Base-by-base conservation (phyloP, 2,329 filamentous ascomycete species). In the Monosporascus sp. region DNA sequence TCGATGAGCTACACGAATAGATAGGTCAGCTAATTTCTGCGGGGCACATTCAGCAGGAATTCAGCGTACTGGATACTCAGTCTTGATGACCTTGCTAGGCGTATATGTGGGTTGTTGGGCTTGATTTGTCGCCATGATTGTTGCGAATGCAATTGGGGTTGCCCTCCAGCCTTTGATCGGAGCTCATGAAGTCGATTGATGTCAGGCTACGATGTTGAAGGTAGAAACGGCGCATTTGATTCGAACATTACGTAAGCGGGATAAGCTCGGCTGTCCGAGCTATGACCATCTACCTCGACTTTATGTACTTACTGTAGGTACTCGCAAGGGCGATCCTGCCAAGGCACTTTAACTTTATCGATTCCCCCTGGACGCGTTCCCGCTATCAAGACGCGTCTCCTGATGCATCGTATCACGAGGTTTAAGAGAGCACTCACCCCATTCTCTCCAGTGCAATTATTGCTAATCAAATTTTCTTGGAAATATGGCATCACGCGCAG, bases 1-100 rank as follows among this genome's bases (percentile, higher is more conserved):
- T 99, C 94, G 75, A 99, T 97, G 77, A 97, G 88, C 94, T 99
- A 76, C 62, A 67, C 67, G 44, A 53, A 58, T 54, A 55, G 47
- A 53, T 27, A 25, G 65, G 59, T 70, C 64, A 72, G 67, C 55
- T 52, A 8, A 37, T 36, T 15, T 38, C 37, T 8, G 14, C 9
- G 27, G 5, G 25, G 18, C 5, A 17, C n/a, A 37, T 47, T 20
- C 25, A 27, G 35, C 24, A 56, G 51, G 56, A 61, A 65, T 66
- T 64, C 54, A 52, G 78, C 89, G 67, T 77, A 97, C 94, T 54
- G 93, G 93, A 72, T 89, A 97, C 56, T 94, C 87, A 65, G 89
- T 89, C 70, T 86, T 80, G 64, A 91, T 76, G 69, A 85, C 81
- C 83, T 94, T 95, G 70, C 88, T 86, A 54, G 88, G 87, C 60